Base-by-base conservation (phyloP, 2,329 filamentous ascomycete genomes). In the Alternaria triticimaculans region DNA sequence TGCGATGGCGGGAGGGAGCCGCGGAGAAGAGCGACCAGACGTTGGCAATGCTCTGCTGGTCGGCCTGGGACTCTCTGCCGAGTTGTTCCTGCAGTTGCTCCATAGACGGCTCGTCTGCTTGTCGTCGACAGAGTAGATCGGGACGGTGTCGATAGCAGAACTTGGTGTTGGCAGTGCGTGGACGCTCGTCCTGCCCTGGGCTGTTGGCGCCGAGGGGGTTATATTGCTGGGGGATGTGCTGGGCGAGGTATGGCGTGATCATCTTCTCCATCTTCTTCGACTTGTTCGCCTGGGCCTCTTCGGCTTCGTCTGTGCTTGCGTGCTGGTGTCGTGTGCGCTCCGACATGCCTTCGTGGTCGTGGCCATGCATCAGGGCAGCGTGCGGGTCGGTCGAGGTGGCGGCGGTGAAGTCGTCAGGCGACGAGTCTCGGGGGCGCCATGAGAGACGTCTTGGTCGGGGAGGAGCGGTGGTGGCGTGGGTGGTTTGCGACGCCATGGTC, bases 21-120 rank as follows among this genome's bases (percentile, higher is more conserved):
- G 96, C 96, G 0, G 95, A 98, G 84, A 99, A 99, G 51, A 98
- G 86, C 0, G 95, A 97, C 96, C 96, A 99, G 60, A 98, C 94
- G 75, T 97, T 95, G 33, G 94, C 93, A 74, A 99, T 97, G 76
- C 92, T 94, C 81, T 97, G 93, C 81, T 97, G 94, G 78, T 99
- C 96, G 68, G 88, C 89, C 66, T 91, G 88, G 6, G 94, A 91
- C 33, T 97, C 87, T 50, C 87, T 89, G 72, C 95, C 92, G 56
- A 98, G 88, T 80, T 96, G 92, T 90, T 89, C 90, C 79, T 99
- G 96, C 66, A 99, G 88, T 78, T 94, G 90, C 72, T 95, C 93
- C 96, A 99, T 99, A 67, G 96, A 96, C 50, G 91, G 91, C 82
- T 98, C 96, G 82, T 98, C 94, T 62, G 94, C 94, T 66, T 96